phyloP scores from a whole-genome alignment of 2,329 filamentous ascomycete genomes.

The Penicillium sp. region DNA sequence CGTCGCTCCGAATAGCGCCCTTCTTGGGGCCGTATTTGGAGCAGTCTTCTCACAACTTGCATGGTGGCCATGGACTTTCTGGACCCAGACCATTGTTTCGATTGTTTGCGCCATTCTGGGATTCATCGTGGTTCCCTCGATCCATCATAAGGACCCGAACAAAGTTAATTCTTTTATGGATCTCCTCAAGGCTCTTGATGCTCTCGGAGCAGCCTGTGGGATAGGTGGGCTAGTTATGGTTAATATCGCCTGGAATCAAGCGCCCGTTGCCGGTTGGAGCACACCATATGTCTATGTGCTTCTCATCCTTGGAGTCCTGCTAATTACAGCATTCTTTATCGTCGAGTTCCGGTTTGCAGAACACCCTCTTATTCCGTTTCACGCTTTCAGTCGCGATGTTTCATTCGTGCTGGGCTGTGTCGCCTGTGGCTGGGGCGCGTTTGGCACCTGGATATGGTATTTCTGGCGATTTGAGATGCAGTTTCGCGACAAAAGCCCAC shows the following conservation, averaged over 20 bases:
- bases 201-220: conserved; percentile 51
- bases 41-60: conserved; percentile 46
- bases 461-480: conserved; percentile 38
- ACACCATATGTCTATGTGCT: conserved; percentile 60
- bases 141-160: conserved; percentile 13
- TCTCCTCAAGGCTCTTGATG: conserved; percentile 38
- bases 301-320: conserved; percentile 61
- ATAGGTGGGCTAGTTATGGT: conserved; percentile 63
- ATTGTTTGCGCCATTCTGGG: conserved; percentile 46
- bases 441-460: conserved; percentile 49
- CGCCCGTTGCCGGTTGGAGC: conserved; percentile 62
- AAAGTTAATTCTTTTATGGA: conserved; percentile 7
- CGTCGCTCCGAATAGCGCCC: conserved; percentile 51
- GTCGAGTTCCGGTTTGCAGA: conserved; percentile 50
- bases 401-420: conserved; percentile 46
- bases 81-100: conserved; percentile 27
- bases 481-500: conserved; percentile 27
- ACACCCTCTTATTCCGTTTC: conserved; percentile 63
- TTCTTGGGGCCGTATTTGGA: conserved; percentile 48
- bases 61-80: conserved; percentile 60
- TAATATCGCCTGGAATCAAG: conserved; percentile 72
- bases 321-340: conserved; percentile 61
- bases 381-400: conserved; percentile 36
- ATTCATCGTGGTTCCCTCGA: conserved; percentile 33
- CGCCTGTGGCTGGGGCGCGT: conserved; percentile 45